These are phyloP conservation scores for Xylaria flabelliformis DNA, from an alignment of 495 filamentous ascomycete genomes.

Conservation along the genomic window DNA sequence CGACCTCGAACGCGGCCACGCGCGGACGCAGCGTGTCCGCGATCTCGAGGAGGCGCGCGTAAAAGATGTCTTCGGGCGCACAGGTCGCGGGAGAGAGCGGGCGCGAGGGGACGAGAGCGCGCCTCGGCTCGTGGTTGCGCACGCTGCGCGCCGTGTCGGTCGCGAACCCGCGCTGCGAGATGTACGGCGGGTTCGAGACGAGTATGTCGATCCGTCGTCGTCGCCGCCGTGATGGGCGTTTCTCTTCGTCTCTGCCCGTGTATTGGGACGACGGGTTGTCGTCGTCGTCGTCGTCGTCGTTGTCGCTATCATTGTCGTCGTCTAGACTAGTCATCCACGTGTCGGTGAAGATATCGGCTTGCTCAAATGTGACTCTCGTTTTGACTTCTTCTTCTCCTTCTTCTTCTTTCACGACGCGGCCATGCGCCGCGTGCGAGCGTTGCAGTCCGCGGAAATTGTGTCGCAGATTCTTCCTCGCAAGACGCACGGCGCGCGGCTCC, in stretches of 20 bases:
- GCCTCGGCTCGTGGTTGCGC: constrained; percentile 75
- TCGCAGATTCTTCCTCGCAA: constrained; percentile 66
- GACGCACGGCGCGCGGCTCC: constrained; percentile 61
- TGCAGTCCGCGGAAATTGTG: constrained; percentile 51
- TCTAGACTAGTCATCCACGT: constrained; percentile 27
- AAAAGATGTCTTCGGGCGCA: constrained; percentile 64
- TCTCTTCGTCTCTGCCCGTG: background rate
- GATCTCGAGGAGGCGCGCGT: constrained; percentile 56
- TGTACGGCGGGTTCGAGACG: constrained; percentile 90
- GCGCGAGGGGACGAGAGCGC: constrained; percentile 71
- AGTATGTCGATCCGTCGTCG: constrained; percentile 70
- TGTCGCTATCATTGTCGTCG: background rate
- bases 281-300: background rate
- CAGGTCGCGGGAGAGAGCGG: constrained; percentile 1
- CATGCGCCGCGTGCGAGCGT: too few relatives aligned
- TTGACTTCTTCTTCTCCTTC: too few relatives aligned
- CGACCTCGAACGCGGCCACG: constrained; percentile 64
- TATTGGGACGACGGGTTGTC: background rate
- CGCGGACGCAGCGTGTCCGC: constrained; percentile 45
- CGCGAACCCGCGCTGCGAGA: constrained; percentile 68
- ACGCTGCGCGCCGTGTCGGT: constrained; percentile 70
- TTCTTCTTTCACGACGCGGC: constrained; percentile 1
- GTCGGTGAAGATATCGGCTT: constrained; percentile 61
- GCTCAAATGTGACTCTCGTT: constrained; percentile 53
- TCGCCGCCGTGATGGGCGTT: background rate